Conservation (phyloP, 73 alveolate species). For the Paramecium primaurelia region DNA sequence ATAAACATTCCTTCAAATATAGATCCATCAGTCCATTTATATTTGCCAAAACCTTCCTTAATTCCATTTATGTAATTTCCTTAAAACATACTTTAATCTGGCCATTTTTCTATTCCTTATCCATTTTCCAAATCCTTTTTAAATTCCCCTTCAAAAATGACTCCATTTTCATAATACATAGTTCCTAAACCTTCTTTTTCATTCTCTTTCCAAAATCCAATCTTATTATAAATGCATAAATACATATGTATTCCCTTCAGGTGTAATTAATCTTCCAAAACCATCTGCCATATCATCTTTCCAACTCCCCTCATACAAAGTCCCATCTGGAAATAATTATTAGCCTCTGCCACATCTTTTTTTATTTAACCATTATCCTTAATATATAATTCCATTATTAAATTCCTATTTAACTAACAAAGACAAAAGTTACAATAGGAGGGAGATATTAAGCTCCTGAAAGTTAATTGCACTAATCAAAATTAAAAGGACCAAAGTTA, state of each 20-base stretch:
- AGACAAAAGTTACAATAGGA: neutral
- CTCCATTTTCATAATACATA: neutral
- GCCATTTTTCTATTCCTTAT: conserved; percentile 73
- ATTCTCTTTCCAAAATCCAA: neutral
- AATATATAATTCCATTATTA: neutral
- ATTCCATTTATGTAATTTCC: conserved; percentile 34
- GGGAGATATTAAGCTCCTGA: neutral
- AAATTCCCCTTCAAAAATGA: conserved; percentile 63
- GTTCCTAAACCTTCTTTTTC: neutral
- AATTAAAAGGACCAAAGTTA: neutral
- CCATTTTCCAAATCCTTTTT: conserved; percentile 51
- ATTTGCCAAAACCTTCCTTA: conserved; percentile 44
- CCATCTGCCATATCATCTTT: conserved; percentile 41
- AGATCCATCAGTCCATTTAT: conserved; percentile 54
- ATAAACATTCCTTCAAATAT: conserved; percentile 38
- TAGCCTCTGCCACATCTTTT: conserved; percentile 43
- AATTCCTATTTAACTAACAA: neutral
- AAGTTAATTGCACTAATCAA: neutral
- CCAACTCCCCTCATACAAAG: conserved; percentile 28
- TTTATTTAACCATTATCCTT: neutral
- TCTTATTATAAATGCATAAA: neutral
- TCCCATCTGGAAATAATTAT: conserved; percentile 54
- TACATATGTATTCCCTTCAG: conserved; percentile 9
- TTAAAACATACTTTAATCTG: conserved; percentile 65
- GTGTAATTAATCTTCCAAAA: conserved; percentile 5